Conservation (phyloP, 2,329 filamentous ascomycete genomes). For the Amauroascus verrucosus region DNA sequence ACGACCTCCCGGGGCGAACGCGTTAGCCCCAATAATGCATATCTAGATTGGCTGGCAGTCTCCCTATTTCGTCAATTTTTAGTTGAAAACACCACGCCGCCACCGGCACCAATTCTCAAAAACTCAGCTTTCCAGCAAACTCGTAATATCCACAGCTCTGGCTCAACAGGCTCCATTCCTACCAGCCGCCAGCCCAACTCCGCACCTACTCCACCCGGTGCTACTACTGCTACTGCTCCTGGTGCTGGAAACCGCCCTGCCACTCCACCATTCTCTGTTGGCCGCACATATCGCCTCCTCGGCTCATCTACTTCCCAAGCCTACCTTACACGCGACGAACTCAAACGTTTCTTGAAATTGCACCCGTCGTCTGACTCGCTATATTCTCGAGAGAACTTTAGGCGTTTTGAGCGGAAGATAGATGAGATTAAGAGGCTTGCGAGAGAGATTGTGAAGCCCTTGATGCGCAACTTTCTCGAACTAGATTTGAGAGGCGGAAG, state of each 20-base stretch:
- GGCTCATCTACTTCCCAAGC: slow-evolving; percentile 51
- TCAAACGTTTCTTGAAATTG: slow-evolving; percentile 80
- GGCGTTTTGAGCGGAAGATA: slow-evolving; percentile 73
- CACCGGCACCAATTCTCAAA: slow-evolving; percentile 44
- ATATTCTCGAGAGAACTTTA: slow-evolving; percentile 77
- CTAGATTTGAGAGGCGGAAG: slow-evolving; percentile 51
- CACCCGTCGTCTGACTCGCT: slow-evolving; percentile 48
- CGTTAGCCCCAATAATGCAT: slow-evolving; percentile 66
- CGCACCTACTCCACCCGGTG: slow-evolving; percentile 10
- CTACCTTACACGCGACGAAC: slow-evolving; percentile 75
- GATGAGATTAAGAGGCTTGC: slow-evolving; percentile 83
- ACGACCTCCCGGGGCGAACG: slow-evolving; percentile 72
- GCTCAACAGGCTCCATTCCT: slow-evolving; percentile 9
- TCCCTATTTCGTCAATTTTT: slow-evolving; percentile 87
- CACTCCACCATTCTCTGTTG: slow-evolving; percentile 33
- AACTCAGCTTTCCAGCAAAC: slow-evolving; percentile 3
- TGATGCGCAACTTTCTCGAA: slow-evolving; percentile 78
- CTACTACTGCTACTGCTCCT: slow-evolving; percentile 11
- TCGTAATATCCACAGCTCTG: slow-evolving; percentile 15
- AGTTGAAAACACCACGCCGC: slow-evolving; percentile 74
- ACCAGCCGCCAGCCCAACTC: slow-evolving; percentile 10
- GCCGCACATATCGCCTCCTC: slow-evolving; percentile 67
- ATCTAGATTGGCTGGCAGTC: slow-evolving; percentile 81
- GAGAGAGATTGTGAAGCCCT: slow-evolving; percentile 67
- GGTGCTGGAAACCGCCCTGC: slow-evolving; percentile 7